Evolutionary conservation across 768 basidiomycete species (phyloP), one percentile per base, ranked within the genome.

Genomic region (Pholiota conissans): DNA sequence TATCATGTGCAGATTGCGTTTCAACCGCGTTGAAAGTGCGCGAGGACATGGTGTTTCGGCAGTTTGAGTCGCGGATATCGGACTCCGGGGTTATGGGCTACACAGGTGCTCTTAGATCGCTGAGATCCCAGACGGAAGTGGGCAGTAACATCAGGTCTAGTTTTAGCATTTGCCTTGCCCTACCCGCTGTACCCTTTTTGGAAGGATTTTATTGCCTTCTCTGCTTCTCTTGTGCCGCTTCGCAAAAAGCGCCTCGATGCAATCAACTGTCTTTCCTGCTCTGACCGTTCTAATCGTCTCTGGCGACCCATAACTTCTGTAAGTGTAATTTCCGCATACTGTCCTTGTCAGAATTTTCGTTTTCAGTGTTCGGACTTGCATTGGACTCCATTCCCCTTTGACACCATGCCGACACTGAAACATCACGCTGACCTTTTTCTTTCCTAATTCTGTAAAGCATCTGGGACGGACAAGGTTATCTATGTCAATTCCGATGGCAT

Each of bases 171-270:
- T 52, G 34, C 49, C 30, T 56, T 61, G 49, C 64, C 58, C 54
- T 51, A 60, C 54, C 54, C 55, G 51, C 52, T 57, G 51, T 34
- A 56, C 51, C 56, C 56, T 61, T 52, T 59, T 61, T 47, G 50
- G 47, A 57, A 65, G 56, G 48, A 61, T 58, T 54, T 55, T 59
- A 50, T 57, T 58, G 56, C 20, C 60, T 64, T 61, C 58, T 58
- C 56, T 24, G 39, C 62, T 63, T 67, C 66, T 62, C 57, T 45
- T 53, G 8, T 65, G 49, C 63, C 57, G 63, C 63, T 67, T 64
- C 65, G 61, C 61, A 59, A 54, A 39, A 52, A 35, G 26, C 7
- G 37, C 49, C 58, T 60, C 57, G 58, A 64, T 60, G 56, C 39
- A 55, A 62, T 59, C 56, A 61, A 50, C 45, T 47, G 52, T 55